These are phyloP conservation scores for Flaveria robusta DNA, from an alignment of 129 eudicot species.

Conservation along the genomic window DNA sequence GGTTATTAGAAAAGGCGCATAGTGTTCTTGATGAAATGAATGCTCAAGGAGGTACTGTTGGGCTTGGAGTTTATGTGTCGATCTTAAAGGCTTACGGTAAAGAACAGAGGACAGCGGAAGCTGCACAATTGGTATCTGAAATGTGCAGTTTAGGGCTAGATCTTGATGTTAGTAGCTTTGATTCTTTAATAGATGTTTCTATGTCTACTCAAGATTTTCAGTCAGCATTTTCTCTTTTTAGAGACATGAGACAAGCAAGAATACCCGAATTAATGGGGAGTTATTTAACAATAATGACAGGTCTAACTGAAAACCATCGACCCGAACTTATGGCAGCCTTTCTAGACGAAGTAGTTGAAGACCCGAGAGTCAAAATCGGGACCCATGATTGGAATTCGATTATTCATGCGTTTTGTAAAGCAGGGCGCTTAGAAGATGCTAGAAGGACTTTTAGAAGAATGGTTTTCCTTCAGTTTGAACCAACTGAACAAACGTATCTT, in stretches of 20 bases:
- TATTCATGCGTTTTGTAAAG: constrained; percentile 85
- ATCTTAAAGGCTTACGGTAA: constrained; percentile 80
- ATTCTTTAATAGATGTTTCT: constrained; percentile 72
- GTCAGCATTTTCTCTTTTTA: constrained; percentile 85
- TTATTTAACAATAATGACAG: constrained; percentile 92
- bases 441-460: constrained; percentile 86
- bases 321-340: constrained; percentile 97
- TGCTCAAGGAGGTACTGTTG: constrained; percentile 62
- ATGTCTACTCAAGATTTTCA: constrained; percentile 97
- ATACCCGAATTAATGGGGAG: constrained; percentile 66
- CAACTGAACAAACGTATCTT: constrained; percentile 82
- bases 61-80: constrained; percentile 83
- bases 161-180: constrained; percentile 63
- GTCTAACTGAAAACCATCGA: constrained; percentile 84
- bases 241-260: constrained; percentile 96
- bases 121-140: constrained; percentile 85
- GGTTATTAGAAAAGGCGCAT: constrained; percentile 75
- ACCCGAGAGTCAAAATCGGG: constrained; percentile 75
- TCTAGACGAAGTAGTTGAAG: constrained; percentile 89
- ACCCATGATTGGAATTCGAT: constrained; percentile 98
- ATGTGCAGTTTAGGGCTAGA: constrained; percentile 61
- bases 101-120: constrained; percentile 86
- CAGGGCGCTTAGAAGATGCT: constrained; percentile 89
- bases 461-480: constrained; percentile 80
- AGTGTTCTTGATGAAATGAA: constrained; percentile 84